Base-by-base conservation (phyloP, 2,329 filamentous ascomycete genomes). In the Paecilomyces sp. region DNA sequence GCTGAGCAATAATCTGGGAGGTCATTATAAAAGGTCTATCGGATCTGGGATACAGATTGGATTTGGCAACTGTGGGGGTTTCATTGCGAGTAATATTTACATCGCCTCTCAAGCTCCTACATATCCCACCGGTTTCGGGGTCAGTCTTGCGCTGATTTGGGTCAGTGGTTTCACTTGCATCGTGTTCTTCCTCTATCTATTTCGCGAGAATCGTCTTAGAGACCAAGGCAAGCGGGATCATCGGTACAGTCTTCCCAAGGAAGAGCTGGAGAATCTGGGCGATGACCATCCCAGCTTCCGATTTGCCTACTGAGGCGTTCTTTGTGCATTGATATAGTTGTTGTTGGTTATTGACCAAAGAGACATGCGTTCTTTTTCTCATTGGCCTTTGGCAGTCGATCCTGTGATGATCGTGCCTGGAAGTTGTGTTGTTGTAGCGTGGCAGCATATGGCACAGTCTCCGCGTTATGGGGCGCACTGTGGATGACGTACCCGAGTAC, bases 21-120 rank as follows among this genome's bases (percentile, higher is more conserved):
- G 83, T 1, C 82, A 84, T 67, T 85, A 83, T 68, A 86, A 86
- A 72, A 77, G 82, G 18, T 75, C 78, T 0, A 76, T 86, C 30
- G 77, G 78, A 5, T 76, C 81, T 22, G 83, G 82, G 15, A 75
- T 84, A 62, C 80, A 80, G 73, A 77, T 82, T 31, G 70, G 71
- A 3, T 64, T 74, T 28, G 73, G 72, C 0, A 74, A 73, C 57
- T 67, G 66, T 36, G 70, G 70, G 31, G 73, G 74, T 1, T 62
- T 75, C 8, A 67, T 75, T 28, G 72, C 71, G 3, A 73, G 70
- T 55, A 72, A 72, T 58, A 64, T 74, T 58, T 74, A 70, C 59
- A 64, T 71, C 31, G 57, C 65, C 24, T 60, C 60, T 7, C 70
- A 74, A 56, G 68, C 69, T 5, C 71, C 70, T 2, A 58, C 55